A percentile compares a stretch with the other conserved stretches of the same genome.
Evolutionary conservation across 1,284 basidiomycete genomes (phyloP).

Genomic region (Leccinum subrobustum): DNA sequence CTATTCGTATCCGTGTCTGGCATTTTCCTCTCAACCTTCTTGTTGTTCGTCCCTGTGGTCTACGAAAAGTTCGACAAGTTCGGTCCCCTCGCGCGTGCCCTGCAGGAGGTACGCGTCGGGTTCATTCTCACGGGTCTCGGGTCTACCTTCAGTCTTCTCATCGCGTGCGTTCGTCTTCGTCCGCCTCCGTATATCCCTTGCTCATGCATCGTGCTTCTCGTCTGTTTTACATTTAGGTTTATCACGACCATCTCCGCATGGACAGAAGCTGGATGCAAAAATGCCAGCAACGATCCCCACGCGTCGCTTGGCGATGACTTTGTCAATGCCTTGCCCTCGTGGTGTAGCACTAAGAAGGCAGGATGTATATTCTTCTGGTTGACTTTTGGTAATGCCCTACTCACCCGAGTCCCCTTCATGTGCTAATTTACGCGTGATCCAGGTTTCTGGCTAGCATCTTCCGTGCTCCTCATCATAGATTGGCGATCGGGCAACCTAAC

Average conservation of each 20-base stretch:
- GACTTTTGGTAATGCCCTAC: slow-evolving; percentile 51
- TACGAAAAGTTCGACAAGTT: slow-evolving; percentile 87
- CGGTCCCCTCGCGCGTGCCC: slow-evolving; percentile 69
- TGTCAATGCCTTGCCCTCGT: slow-evolving; percentile 65
- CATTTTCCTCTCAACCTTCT: slow-evolving; percentile 69
- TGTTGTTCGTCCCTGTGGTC: slow-evolving; percentile 75
- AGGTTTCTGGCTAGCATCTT: slow-evolving; percentile 69
- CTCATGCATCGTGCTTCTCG: slow-evolving; percentile 4
- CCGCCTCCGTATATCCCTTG: slow-evolving; percentile 5
- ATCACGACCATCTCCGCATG: slow-evolving; percentile 72
- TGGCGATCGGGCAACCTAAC: slow-evolving; percentile 69
- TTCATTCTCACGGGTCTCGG: slow-evolving; percentile 79
- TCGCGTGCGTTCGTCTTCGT: slow-evolving; percentile 56
- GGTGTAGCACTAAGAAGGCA: slow-evolving; percentile 90
- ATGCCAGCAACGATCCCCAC: slow-evolving; percentile 71
- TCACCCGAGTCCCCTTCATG: not conserved
- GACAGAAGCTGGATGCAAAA: slow-evolving; percentile 84
- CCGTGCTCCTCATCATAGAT: slow-evolving; percentile 61
- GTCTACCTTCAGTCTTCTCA: slow-evolving; percentile 62
- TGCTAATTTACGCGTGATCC: slow-evolving; percentile 9
- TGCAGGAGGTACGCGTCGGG: slow-evolving; percentile 76
- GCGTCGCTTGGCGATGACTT: slow-evolving; percentile 69
- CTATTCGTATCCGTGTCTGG: slow-evolving; percentile 72
- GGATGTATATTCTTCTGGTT: slow-evolving; percentile 87
- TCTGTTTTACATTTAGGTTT: slow-evolving; percentile 47